phyloP scores from a whole-genome alignment of 2,329 filamentous ascomycete genomes.

The Colletotrichum theobromicola region DNA sequence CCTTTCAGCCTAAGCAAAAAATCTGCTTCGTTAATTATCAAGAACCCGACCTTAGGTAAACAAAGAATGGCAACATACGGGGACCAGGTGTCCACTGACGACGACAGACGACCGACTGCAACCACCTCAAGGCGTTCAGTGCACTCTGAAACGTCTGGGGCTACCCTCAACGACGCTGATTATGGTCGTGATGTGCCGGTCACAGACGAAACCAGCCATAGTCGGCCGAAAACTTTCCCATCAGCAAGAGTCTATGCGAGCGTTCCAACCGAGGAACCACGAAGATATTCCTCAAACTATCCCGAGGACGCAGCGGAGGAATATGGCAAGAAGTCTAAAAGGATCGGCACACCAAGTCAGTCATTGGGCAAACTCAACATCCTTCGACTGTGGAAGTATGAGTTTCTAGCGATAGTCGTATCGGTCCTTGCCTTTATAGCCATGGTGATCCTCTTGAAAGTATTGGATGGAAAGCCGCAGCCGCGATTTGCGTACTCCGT shows the following conservation, averaged over 20 bases:
- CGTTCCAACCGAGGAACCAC: background rate
- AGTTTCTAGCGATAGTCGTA: background rate
- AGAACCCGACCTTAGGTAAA: background rate
- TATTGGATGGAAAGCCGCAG: background rate
- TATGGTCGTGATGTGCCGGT: background rate
- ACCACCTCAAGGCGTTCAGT: background rate
- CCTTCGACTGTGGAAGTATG: background rate
- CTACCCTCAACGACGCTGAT: background rate
- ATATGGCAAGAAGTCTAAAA: background rate
- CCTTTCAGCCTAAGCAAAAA: background rate
- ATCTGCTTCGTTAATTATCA: background rate
- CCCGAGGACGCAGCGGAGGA: background rate
- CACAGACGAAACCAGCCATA: background rate
- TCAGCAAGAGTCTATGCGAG: background rate
- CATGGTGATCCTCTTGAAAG: background rate
- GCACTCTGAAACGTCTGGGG: background rate
- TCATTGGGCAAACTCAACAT: background rate
- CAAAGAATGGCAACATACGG: background rate
- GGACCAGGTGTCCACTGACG: background rate
- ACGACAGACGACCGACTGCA: background rate
- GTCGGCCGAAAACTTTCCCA: background rate
- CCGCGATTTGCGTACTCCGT: background rate
- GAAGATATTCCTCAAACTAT: accelerated
- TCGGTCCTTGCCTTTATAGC: background rate
- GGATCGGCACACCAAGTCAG: background rate